Percentiles rank a stretch among this genome's conserved stretches.
phyloP scores from a whole-genome alignment of 2,329 filamentous ascomycete genomes.

The Calonectria pteridis region DNA sequence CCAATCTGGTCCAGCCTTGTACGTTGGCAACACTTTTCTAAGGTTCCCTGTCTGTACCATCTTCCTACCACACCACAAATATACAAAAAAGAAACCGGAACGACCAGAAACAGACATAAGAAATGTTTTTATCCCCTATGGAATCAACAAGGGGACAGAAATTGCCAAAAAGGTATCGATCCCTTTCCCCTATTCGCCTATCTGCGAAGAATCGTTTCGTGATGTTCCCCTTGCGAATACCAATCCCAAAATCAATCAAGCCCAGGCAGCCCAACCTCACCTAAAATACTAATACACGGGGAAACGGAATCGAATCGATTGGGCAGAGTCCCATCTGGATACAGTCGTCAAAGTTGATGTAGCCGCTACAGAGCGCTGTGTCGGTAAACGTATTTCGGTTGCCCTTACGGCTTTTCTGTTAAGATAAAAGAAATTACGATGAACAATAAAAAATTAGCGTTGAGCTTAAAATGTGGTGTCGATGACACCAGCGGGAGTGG shows the following conservation, averaged over 20 bases:
- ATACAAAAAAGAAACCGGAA: not conserved
- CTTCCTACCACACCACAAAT: not conserved
- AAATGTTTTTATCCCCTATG: not conserved
- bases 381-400: not conserved
- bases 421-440: not conserved
- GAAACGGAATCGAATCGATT: constrained; percentile 30
- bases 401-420: not conserved
- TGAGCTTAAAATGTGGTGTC: constrained; percentile 48
- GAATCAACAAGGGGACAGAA: not conserved
- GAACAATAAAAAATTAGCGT: not conserved
- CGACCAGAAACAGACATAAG: not conserved
- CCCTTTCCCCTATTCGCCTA: not conserved
- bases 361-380: no score
- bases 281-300: constrained; percentile 44
- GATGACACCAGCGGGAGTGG: constrained; percentile 63
- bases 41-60: not conserved
- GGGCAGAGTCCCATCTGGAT: not conserved
- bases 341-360: not conserved
- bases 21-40: constrained; percentile 5
- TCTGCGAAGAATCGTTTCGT: not conserved
- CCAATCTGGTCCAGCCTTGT: constrained; percentile 11
- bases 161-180: not conserved
- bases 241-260: constrained; percentile 10
- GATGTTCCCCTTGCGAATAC: not conserved
- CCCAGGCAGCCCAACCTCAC: constrained; percentile 22